Evolutionary conservation across 768 basidiomycete species (phyloP).

Genomic region (Boletus patriciae): DNA sequence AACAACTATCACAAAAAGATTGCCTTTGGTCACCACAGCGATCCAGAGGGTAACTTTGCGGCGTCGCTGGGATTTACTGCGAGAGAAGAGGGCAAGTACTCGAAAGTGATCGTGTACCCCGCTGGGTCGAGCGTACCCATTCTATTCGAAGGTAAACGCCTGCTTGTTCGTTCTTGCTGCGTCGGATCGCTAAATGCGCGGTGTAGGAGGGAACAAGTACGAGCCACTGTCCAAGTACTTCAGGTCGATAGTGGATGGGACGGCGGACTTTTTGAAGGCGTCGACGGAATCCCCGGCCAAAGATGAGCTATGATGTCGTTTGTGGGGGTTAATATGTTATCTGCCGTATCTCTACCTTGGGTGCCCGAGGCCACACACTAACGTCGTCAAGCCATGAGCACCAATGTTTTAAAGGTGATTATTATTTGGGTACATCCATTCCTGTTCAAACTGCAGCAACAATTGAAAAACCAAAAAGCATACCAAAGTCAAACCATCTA

Average conservation of each 20-base stretch:
- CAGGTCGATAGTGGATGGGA: conserved; percentile 67
- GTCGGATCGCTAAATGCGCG: not conserved
- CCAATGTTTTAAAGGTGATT: not conserved
- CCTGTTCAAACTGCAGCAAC: not conserved
- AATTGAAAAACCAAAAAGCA: not conserved
- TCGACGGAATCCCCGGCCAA: conserved; percentile 39
- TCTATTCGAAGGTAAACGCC: conserved; percentile 63
- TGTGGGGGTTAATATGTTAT: conserved; percentile 5
- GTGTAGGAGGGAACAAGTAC: conserved; percentile 65
- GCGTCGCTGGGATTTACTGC: conserved; percentile 58
- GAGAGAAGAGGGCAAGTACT: conserved; percentile 48
- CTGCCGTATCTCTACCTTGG: not conserved
- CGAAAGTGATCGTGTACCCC: conserved; percentile 73
- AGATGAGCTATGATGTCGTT: conserved; percentile 30
- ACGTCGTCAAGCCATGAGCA: not conserved
- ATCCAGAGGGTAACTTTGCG: conserved; percentile 62
- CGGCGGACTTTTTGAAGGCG: conserved; percentile 49
- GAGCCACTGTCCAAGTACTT: conserved; percentile 75
- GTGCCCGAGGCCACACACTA: not conserved
- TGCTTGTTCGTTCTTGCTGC: not conserved
- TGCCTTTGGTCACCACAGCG: conserved; percentile 61
- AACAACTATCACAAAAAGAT: conserved; percentile 69
- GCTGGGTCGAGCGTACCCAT: conserved; percentile 54
- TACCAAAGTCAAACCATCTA: not conserved
- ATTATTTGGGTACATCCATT: not conserved